A percentile compares a stretch with the other conserved stretches of the same genome.
phyloP scores from a whole-genome alignment of 495 filamentous ascomycete genomes.

The Ramalina intermedia region DNA sequence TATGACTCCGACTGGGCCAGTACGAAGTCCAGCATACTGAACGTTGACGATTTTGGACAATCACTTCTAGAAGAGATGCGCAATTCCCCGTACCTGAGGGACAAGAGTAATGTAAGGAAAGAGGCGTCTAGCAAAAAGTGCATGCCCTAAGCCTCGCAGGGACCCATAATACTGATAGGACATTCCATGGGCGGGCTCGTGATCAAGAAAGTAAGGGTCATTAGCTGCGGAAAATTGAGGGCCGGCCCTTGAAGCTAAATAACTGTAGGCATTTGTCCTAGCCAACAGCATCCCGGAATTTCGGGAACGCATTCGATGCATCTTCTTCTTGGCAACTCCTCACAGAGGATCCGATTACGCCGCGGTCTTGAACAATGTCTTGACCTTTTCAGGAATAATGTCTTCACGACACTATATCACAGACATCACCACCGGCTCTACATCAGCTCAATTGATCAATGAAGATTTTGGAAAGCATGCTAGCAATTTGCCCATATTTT shows the following conservation, averaged over 20 bases:
- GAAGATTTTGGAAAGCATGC: conserved; percentile 16
- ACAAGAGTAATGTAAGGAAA: background rate
- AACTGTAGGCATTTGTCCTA: background rate
- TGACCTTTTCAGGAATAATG: conserved; percentile 7
- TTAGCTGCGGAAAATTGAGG: background rate
- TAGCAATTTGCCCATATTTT: conserved; percentile 10
- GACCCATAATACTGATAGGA: conserved; percentile 29
- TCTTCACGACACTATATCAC: conserved; percentile 3
- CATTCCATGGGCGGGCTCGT: conserved; percentile 41
- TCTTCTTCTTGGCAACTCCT: conserved; percentile 33
- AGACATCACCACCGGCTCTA: conserved; percentile 11
- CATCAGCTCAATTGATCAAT: conserved; percentile 17
- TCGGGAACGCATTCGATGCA: conserved; percentile 22
- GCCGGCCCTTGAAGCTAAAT: no score
- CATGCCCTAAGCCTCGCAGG: conserved; percentile 5
- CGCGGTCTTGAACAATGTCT: conserved; percentile 23
- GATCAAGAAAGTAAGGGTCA: conserved; percentile 25
- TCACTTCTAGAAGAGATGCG: conserved; percentile 23
- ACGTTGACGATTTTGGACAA: conserved; percentile 28
- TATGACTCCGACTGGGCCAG: conserved; percentile 20
- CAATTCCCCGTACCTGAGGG: conserved; percentile 2
- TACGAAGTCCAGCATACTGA: conserved; percentile 20
- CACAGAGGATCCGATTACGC: conserved; percentile 16
- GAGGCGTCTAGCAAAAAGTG: background rate
- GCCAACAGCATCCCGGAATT: conserved; percentile 12